Percentiles rank a stretch among this genome's conserved stretches.
Conservation (phyloP, 306 rosid genomes). For the Dryas octopetala region DNA sequence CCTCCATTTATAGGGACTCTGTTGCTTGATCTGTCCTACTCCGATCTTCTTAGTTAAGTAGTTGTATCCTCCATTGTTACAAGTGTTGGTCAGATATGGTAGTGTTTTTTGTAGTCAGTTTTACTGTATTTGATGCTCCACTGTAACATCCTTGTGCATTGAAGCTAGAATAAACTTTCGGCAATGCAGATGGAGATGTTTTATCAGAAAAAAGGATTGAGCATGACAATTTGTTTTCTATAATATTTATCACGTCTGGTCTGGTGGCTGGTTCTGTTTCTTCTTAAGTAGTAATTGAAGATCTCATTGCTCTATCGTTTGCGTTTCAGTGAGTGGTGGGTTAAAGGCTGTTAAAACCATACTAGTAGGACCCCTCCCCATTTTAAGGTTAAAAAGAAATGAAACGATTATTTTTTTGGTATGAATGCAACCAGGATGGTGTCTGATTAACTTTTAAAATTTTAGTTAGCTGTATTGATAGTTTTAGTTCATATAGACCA, state of each 20-base stretch:
- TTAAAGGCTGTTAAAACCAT: not conserved
- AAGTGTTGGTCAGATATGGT: constrained; percentile 21
- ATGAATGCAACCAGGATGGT: not conserved
- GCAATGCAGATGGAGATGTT: constrained; percentile 20
- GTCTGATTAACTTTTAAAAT: not conserved
- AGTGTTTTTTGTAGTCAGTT: constrained; percentile 16
- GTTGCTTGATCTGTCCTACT: constrained; percentile 9
- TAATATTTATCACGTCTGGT: constrained; percentile 16
- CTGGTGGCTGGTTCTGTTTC: not conserved
- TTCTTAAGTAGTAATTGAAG: not conserved
- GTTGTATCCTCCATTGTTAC: constrained; percentile 23
- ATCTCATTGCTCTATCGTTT: not conserved
- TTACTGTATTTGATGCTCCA: constrained; percentile 19
- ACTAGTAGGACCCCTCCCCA: not conserved
- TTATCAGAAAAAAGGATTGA: constrained; percentile 26
- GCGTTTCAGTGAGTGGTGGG: not conserved
- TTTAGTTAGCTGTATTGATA: not conserved
- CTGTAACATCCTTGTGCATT: constrained; percentile 29
- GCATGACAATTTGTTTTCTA: constrained; percentile 10
- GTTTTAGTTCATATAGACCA: not conserved
- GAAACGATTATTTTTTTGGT: not conserved
- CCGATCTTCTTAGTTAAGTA: constrained; percentile 5
- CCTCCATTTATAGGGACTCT: constrained; percentile 15
- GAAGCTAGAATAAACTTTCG: constrained; percentile 4
- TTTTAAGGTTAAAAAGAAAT: not conserved